Evolutionary conservation across 2,329 filamentous ascomycete genomes (phyloP), one percentile per base, ranked within the genome.

Genomic region (Pseudocercospora fijiensis): DNA sequence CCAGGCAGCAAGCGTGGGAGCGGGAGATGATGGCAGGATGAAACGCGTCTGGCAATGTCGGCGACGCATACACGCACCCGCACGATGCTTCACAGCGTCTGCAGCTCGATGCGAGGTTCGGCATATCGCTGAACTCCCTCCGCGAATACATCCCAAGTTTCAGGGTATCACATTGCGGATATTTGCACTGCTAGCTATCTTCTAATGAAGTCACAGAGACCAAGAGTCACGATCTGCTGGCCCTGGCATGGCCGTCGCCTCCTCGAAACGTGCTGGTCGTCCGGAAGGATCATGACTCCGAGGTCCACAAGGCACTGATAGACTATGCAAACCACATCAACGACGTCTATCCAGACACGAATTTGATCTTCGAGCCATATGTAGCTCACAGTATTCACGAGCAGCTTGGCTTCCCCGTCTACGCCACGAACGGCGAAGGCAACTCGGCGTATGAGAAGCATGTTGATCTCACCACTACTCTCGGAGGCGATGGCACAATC

Each of bases 401-500:
- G 3, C 80, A 81, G 1, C 81, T 98, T 4, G 77, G 86, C 3
- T 92, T 92, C 67, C 90, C 92, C 4, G 84, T 96, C 45, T 93
- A 91, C 74, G 76, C 81, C 4, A 74, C 69, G 26, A 68, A 74
- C 53, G 62, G 66, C 9, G 60, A 69, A 30, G 82, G 76, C 83
- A 81, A 67, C 72, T 78, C 81, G 30, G 82, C 80, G 22, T 86
- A 95, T 60, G 86, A 91, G 45, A 82, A 87, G 63, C 96, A 95
- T 79, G 89, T 96, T 64, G 95, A 99, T 73, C 82, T 97, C 63
- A 89, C 94, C 22, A 88, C 91, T 49, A 98, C 95, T 0, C 86
- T 99, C 57, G 95, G 95, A 59, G 95, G 95, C 47, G 95, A 99
- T 76, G 92, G 92, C 65, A 96, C 92, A 2, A 94, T 96, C 60